These are phyloP conservation scores for Zancudomyces culisetae DNA, from an alignment of 371 early-diverging fungal species.

Conservation along the genomic window DNA sequence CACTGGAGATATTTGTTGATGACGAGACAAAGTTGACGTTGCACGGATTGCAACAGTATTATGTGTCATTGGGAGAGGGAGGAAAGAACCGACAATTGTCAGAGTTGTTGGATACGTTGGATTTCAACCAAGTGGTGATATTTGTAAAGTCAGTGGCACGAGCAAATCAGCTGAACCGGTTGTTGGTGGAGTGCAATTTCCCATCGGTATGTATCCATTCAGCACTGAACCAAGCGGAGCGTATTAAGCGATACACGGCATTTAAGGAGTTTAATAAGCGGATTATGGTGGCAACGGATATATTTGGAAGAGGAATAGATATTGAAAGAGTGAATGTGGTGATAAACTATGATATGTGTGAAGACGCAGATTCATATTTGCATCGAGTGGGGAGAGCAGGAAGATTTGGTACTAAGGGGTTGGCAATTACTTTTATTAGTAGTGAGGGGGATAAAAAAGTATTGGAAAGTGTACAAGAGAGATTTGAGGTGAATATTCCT, in stretches of 20 bases:
- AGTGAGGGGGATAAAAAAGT: constrained; percentile 63
- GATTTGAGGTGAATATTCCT: constrained; percentile 89
- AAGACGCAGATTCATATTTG: constrained; percentile 81
- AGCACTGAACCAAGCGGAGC: constrained; percentile 73
- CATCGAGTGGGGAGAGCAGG: constrained; percentile 99
- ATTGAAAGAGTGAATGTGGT: constrained; percentile 97
- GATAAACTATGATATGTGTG: constrained; percentile 98
- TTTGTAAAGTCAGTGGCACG: constrained; percentile 90
- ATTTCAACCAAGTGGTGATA: constrained; percentile 94
- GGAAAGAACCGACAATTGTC: constrained; percentile 88
- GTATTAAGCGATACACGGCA: constrained; percentile 75
- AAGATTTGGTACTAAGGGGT: constrained; percentile 98
- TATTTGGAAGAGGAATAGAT: constrained; percentile 98
- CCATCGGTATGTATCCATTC: constrained; percentile 89
- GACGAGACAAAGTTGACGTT: constrained; percentile 96
- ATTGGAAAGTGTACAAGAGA: constrained; percentile 78
- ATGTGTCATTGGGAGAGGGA: constrained; percentile 62
- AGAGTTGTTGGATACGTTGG: constrained; percentile 79
- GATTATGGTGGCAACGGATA: constrained; percentile 95
- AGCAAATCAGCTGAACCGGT: constrained; percentile 72
- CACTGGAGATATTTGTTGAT: constrained; percentile 93
- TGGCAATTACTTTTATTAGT: constrained; percentile 93
- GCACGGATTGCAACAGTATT: constrained; percentile 93
- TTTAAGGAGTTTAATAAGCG: constrained; percentile 86
- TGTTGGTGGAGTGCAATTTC: constrained; percentile 77